Base-by-base conservation (phyloP, 192 early-diverging fungal genomes). In the Mortierella antarctica region DNA sequence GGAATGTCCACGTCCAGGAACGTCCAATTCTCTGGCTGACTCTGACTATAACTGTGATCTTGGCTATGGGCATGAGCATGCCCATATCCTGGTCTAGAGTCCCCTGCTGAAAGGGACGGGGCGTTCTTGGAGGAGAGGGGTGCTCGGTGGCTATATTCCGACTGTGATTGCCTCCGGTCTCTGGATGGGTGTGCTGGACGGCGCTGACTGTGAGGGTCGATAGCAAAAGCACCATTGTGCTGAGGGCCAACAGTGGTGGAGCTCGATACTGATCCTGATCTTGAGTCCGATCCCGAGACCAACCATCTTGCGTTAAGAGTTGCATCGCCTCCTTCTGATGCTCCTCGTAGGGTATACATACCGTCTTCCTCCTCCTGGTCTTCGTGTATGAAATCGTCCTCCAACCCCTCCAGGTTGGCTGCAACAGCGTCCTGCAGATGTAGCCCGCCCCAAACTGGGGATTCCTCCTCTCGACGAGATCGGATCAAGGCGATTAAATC, bases 291-390 rank as follows among this genome's bases (percentile, higher is more conserved):
- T 54, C 51, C 21, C 11, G 21, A 15, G 40, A 31, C 31, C 31
- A 31, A 31, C 31, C 31, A 31, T 3, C 31, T 3, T 31, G 31
- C 31, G 31, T 31, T 31, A 31, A 31, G 31, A 31, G 31, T 31
- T 31, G 31, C 31, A 31, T 31, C 31, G 31, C 31, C 31, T 31
- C 31, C 31, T 31, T 31, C 31, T 31, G 55, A 20, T 39, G 49
- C 45, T 40, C 23, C 47, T 41, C 39, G 6, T 39, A 44, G n/a
- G n/a, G 69, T 66, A 57, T 72, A 80, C 69, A 80, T 72, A 20
- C 77, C 77, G 14, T 80, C 77, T 18, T 80, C 76, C 9, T 79
- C 77, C 23, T 80, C 77, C 17, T 72, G 70, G 20, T 80, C 77
- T 14, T 72, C 77, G 17, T 80, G 62, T 59, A 80, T 57, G 63